Conservation (phyloP, 2,329 filamentous ascomycete species). For the Aureobasidium namibiae region DNA sequence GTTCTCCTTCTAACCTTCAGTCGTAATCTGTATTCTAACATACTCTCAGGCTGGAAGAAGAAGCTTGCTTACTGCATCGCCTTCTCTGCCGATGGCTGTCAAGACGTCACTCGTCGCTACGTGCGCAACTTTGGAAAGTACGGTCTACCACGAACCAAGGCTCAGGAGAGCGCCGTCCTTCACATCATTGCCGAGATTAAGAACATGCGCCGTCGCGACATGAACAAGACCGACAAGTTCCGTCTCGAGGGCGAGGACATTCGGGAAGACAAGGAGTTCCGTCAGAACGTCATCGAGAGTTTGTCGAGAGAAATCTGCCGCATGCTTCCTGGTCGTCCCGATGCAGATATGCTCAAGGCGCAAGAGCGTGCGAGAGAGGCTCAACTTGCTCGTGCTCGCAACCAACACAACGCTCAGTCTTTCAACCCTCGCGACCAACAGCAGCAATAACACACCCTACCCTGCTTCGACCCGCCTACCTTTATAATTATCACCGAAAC, state of each 20-base stretch:
- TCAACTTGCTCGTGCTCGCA: constrained; percentile 15
- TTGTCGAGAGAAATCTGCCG: constrained; percentile 66
- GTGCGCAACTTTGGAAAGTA: constrained; percentile 62
- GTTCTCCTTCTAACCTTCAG: constrained; percentile 20
- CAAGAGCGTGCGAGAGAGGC: constrained; percentile 33
- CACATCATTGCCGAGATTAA: constrained; percentile 92
- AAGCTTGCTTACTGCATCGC: constrained; percentile 96
- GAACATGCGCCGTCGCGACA: constrained; percentile 69
- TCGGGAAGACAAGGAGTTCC: constrained; percentile 65
- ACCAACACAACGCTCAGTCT: constrained; percentile 15
- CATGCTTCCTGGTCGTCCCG: constrained; percentile 49
- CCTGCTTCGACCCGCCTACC: background rate
- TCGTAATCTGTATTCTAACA: constrained; percentile 15
- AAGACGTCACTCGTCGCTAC: constrained; percentile 60
- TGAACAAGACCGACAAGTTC: constrained; percentile 79
- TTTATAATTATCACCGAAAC: constrained; percentile 2
- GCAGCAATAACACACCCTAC: constrained; percentile 21
- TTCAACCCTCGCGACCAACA: constrained; percentile 27
- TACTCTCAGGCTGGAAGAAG: constrained; percentile 67
- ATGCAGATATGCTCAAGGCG: constrained; percentile 41
- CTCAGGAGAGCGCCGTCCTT: constrained; percentile 80
- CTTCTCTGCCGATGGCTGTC: constrained; percentile 80
- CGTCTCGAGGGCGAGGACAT: constrained; percentile 72
- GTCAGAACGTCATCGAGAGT: constrained; percentile 63
- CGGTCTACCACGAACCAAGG: constrained; percentile 66